Base-by-base conservation (phyloP, 176 grass and related monocot genomes). In the Hordeum marinum region DNA sequence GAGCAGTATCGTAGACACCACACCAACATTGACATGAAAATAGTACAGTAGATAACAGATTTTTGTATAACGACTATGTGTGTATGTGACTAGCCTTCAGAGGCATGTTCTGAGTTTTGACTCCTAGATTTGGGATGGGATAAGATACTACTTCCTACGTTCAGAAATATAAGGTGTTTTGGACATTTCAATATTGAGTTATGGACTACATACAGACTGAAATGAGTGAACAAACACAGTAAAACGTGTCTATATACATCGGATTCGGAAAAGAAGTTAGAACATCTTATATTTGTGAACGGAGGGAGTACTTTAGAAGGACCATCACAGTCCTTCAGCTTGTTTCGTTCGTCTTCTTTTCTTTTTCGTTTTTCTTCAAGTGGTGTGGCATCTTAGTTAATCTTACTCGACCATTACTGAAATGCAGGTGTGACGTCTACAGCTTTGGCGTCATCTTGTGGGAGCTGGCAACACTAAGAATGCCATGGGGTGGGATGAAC, bases 361-460 rank as follows among this genome's bases (percentile, higher is more conserved):
- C 45, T 23, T 32, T 52, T 15, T 68, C 27, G 27, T 13, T 10
- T 68, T 83, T 9, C 20, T 18, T 57, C 20, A 21, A 76, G 75
- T 34, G 39, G 41, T 18, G 27, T 63, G n/a, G 12, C 41, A 59
- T 75, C 32, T 35, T 11, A 18, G 52, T 45, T 75, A 12, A 55
- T 72, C 69, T 90, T 63, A 62, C 40, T 61, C 61, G 20, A 46
- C 31, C 27, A 36, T 68, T 83, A 80, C 66, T 36, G 55, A n/a
- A 83, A 76, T 90, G 62, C 86, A 99, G 96, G 82, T 99, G 96
- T 7, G 96, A 99, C 63, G 88, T 99, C 37, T 99, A 99, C 76
- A 99, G 96, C 87, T 99, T 96, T 89, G 96, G 96, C 29, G 96
- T 99, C 52, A 99, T 99, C 80, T 86, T 99, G 34, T 99, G 96